Evolutionary conservation across 768 basidiomycete species (phyloP).

Genomic region (Kwoniella europaea): DNA sequence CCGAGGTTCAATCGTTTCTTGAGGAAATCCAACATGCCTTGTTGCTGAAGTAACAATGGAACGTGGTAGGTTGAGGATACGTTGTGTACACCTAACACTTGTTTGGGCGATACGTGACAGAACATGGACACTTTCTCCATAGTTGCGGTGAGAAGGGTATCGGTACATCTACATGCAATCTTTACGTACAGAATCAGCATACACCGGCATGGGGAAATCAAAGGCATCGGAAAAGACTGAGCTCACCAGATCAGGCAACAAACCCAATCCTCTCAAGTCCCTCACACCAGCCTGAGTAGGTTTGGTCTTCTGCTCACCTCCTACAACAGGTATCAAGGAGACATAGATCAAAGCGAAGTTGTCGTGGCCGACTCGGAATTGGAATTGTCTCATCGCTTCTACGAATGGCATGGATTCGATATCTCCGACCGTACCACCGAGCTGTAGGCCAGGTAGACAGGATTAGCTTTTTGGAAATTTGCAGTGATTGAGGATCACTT

Average conservation of each 20-base stretch:
- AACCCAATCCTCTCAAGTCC: constrained; percentile 85
- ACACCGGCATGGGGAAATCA: neutral
- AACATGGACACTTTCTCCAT: constrained; percentile 99
- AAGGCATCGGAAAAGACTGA: neutral
- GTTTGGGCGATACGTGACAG: constrained; percentile 85
- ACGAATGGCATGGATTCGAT: constrained; percentile 98
- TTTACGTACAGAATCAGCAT: constrained; percentile 52
- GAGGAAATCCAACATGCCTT: constrained; percentile 88
- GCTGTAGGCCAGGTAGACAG: constrained; percentile 61
- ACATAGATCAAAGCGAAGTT: constrained; percentile 98
- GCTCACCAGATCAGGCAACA: constrained; percentile 87
- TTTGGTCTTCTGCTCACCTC: constrained; percentile 98
- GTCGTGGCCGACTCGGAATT: constrained; percentile 93
- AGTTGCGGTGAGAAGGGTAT: constrained; percentile 79
- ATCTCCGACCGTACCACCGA: constrained; percentile 97
- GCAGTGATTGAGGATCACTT: too few species aligned
- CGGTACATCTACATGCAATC: constrained; percentile 91
- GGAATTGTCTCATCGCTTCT: constrained; percentile 99
- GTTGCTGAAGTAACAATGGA: constrained; percentile 84
- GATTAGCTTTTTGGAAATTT: neutral
- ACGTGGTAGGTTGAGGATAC: constrained; percentile 97
- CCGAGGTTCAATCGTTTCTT: constrained; percentile 78
- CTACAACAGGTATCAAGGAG: constrained; percentile 96
- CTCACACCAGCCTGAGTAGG: constrained; percentile 97
- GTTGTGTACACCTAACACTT: constrained; percentile 92